Evolutionary conservation across 2,329 filamentous ascomycete genomes (phyloP).

Genomic region (Meredithiella fracta): DNA sequence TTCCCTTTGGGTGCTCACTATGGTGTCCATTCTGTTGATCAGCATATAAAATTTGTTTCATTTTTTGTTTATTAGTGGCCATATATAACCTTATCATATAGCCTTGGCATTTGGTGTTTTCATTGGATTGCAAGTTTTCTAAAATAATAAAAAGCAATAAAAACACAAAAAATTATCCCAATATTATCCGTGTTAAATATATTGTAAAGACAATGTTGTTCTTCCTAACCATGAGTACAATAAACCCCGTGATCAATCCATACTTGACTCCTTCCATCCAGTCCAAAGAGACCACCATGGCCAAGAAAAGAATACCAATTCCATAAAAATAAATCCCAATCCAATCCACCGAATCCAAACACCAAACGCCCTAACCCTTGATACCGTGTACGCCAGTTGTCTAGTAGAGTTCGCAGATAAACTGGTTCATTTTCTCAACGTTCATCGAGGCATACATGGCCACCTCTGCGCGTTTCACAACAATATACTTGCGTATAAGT

Average conservation of each 20-base stretch:
- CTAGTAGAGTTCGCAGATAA: constrained; percentile 52
- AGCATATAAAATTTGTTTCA: not conserved
- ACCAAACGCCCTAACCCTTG: not conserved
- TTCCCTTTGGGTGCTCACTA: not conserved
- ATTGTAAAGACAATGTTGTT: not conserved
- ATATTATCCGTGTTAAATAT: not conserved
- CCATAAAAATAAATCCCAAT: not conserved
- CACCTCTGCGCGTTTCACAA: constrained; percentile 43
- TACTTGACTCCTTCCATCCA: not conserved
- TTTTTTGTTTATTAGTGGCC: not conserved
- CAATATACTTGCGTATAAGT: constrained; percentile 39
- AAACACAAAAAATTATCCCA: not conserved
- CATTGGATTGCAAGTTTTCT: not conserved
- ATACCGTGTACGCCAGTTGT: not conserved
- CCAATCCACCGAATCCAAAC: not conserved
- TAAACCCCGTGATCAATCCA: not conserved
- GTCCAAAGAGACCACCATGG: not conserved
- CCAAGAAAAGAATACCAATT: not conserved
- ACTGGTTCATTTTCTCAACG: constrained; percentile 31
- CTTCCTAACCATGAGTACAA: not conserved
- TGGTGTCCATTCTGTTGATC: not conserved
- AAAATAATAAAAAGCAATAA: not conserved
- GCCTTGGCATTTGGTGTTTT: not conserved
- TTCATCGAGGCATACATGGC: constrained; percentile 33
- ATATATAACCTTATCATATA: not conserved